Evolutionary conservation across 805 yeast species (phyloP).

Genomic region (Debaryomyces maramus): DNA sequence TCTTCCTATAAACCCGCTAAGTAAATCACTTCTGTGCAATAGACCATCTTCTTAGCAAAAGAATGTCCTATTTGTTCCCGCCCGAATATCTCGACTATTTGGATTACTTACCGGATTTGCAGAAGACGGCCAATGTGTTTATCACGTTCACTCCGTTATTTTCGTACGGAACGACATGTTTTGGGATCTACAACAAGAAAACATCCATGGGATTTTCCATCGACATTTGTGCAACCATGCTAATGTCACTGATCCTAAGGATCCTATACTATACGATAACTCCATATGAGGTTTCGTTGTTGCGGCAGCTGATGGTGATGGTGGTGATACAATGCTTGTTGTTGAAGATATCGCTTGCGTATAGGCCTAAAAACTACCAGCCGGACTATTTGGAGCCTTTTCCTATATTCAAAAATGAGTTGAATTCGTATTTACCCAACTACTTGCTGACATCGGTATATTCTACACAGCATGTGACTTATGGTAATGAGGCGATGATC

Average conservation of each 20-base stretch:
- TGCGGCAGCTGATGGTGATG: slow-evolving; percentile 84
- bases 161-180: slow-evolving; percentile 83
- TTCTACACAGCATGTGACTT: slow-evolving; percentile 17
- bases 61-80: slow-evolving; percentile 2
- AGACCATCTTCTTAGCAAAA: no score
- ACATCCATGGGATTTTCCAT: slow-evolving; percentile 80
- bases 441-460: slow-evolving; percentile 13
- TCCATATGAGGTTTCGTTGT: slow-evolving; percentile 77
- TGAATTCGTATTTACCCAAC: slow-evolving; percentile 23
- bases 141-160: slow-evolving; percentile 81
- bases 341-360: slow-evolving; percentile 60
- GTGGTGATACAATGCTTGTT: slow-evolving; percentile 71
- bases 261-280: slow-evolving; percentile 74
- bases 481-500: slow-evolving; percentile 9
- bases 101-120: slow-evolving; percentile 21
- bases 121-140: slow-evolving; percentile 58
- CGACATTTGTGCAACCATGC: slow-evolving; percentile 93
- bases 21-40: no score
- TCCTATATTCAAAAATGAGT: slow-evolving; percentile 29
- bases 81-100: slow-evolving; percentile 8
- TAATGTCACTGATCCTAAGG: slow-evolving; percentile 70
- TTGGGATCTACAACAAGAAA: slow-evolving; percentile 60
- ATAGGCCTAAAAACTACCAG: slow-evolving; percentile 44
- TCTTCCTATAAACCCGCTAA: no score
- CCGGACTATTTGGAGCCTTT: slow-evolving; percentile 31